Base-by-base conservation (phyloP, 345 rosid species). In the Citrus trifoliata region DNA sequence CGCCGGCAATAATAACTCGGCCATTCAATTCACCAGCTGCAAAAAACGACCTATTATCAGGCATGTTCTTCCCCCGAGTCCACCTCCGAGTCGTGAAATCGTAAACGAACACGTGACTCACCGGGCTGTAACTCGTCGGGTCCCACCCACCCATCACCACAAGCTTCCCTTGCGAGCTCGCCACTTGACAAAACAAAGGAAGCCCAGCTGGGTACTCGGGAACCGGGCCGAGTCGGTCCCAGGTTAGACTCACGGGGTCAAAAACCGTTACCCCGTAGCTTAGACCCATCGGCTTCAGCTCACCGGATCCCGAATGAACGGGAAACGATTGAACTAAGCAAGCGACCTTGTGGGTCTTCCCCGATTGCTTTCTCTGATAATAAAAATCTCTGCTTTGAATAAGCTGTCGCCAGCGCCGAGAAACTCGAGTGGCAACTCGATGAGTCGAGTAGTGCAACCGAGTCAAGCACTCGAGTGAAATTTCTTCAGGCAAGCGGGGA, bases 61-160 rank as follows among this genome's bases (percentile, higher is more conserved):
- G 89, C 89, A 89, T 89, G 62, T 80, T 60, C 78, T 76, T 78
- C 35, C 82, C 87, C 24, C 27, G 53, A 66, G 67, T 80, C 92
- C 92, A 89, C 51, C 68, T 77, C 38, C 86, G 81, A 22, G 84
- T 76, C n/a, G 81, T 77, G 78, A 89, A 89, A 38, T 87, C 89
- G 78, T 84, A 87, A 0, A 80, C 81, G 68, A 86, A 86, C 48
- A 89, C 87, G 72, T 82, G 77, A 21, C 75, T 77, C 70, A 87
- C 65, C 4, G 87, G 85, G 63, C 79, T 73, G 75, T 84, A 89
- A 48, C 70, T 87, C 68, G 14, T 74, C 24, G 88, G 92, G 79
- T 89, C 87, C 92, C 90, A 87, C 42, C 89, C 90, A 4, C 89
- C 92, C 79, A 89, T 64, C 24, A 79, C 70, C 59, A 87, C 80